phyloP scores from a whole-genome alignment of 148 eudicot species.

The Rhododendron molle region DNA sequence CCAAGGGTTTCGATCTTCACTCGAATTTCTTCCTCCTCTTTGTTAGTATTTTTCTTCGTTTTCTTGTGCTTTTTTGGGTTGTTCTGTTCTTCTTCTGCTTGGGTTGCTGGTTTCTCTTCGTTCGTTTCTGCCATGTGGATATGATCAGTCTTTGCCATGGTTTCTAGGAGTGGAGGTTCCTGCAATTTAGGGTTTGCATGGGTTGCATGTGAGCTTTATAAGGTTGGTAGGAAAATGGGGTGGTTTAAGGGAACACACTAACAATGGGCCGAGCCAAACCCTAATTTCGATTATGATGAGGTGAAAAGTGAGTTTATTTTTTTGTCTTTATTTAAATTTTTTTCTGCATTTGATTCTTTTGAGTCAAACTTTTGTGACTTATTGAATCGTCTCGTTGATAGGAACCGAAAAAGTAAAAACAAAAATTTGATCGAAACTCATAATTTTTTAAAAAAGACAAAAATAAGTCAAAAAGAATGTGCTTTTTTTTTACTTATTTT shows the following conservation, averaged over 20 bases:
- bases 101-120: conserved; percentile 14
- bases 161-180: background rate
- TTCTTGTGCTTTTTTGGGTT: background rate
- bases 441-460: too few species aligned
- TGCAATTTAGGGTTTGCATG: background rate
- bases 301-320: too few species aligned
- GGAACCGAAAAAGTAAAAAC: too few species aligned
- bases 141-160: background rate
- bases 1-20: conserved; percentile 26
- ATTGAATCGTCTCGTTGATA: too few species aligned
- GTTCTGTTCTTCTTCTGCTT: conserved; percentile 6
- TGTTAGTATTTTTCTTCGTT: conserved; percentile 11
- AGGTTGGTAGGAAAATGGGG: background rate
- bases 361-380: too few species aligned
- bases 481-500: too few species aligned
- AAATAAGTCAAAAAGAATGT: too few species aligned
- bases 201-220: background rate
- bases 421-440: too few species aligned
- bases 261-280: background rate
- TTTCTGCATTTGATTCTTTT: too few species aligned
- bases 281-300: too few species aligned
- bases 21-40: background rate
- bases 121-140: background rate
- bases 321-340: too few species aligned
- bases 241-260: background rate